Conservation (phyloP, 2,329 filamentous ascomycete species). For the Westerdykella ornata region DNA sequence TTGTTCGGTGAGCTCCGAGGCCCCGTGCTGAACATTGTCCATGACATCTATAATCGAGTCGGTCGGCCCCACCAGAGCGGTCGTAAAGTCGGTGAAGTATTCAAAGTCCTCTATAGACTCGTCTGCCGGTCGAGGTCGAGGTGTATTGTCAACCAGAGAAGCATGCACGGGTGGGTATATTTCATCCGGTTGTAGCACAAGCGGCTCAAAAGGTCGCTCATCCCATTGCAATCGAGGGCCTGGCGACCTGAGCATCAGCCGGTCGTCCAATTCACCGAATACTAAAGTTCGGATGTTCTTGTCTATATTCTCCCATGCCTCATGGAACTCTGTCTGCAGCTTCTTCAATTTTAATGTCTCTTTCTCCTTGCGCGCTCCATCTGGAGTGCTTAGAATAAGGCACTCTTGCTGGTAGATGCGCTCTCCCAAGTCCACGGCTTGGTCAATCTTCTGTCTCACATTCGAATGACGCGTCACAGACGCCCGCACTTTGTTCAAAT, state of each 20-base stretch:
- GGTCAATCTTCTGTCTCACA: conserved; percentile 7
- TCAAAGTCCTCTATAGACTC: conserved; percentile 14
- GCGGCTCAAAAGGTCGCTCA: conserved; percentile 61
- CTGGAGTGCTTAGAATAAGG: conserved; percentile 14
- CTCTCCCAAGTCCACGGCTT: conserved; percentile 20
- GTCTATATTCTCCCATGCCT: neutral
- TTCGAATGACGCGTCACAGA: neutral
- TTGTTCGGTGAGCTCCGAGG: conserved; percentile 20
- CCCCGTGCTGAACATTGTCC: conserved; percentile 25
- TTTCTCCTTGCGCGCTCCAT: conserved; percentile 17
- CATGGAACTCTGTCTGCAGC: conserved; percentile 28
- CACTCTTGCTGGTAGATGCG: conserved; percentile 26
- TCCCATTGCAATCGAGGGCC: conserved; percentile 52
- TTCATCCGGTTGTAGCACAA: conserved; percentile 53
- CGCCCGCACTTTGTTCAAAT: neutral
- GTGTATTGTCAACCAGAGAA: conserved; percentile 61
- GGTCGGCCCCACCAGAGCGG: conserved; percentile 10
- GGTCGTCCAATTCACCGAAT: conserved; percentile 21
- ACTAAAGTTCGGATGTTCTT: conserved; percentile 7
- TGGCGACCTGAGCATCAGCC: conserved; percentile 17
- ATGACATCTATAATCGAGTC: conserved; percentile 16
- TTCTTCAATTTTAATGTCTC: conserved; percentile 37
- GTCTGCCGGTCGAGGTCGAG: conserved; percentile 36
- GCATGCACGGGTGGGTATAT: conserved; percentile 58
- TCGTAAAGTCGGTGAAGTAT: conserved; percentile 26